Conservation (phyloP, 768 basidiomycete genomes). For the Kwoniella newhampshirensis region DNA sequence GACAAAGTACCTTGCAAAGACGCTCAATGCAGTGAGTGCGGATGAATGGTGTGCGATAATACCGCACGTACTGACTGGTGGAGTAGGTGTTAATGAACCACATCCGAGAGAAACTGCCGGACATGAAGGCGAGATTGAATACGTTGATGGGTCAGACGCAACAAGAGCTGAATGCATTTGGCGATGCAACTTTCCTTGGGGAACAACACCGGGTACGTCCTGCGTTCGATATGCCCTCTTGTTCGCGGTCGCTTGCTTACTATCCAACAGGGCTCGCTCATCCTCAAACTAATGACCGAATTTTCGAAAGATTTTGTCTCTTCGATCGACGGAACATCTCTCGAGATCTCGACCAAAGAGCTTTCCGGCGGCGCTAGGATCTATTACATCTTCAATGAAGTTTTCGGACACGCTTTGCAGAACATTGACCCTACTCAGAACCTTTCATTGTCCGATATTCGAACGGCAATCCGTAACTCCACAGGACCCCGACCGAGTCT, state of each 20-base stretch:
- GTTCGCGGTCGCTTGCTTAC: conserved; percentile 4
- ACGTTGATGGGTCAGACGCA: conserved; percentile 99
- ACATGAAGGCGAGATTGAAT: conserved; percentile 98
- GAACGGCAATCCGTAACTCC: conserved; percentile 96
- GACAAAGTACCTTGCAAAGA: conserved; percentile 90
- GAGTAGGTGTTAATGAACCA: conserved; percentile 87
- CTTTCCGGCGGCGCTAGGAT: conserved; percentile 96
- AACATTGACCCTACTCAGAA: conserved; percentile 88
- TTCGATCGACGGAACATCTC: conserved; percentile 93
- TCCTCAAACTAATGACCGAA: conserved; percentile 96
- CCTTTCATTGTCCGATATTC: conserved; percentile 89
- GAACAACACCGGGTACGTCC: conserved; percentile 67
- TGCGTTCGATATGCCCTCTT: background rate
- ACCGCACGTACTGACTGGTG: conserved; percentile 1
- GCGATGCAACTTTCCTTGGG: conserved; percentile 85
- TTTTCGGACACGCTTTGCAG: conserved; percentile 87
- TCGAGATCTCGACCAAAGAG: conserved; percentile 96
- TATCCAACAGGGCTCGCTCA: conserved; percentile 64
- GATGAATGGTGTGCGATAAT: background rate
- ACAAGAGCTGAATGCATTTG: conserved; percentile 95
- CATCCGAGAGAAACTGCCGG: conserved; percentile 96
- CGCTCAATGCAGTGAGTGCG: conserved; percentile 76
- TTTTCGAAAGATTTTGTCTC: conserved; percentile 96
- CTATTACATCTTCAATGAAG: conserved; percentile 99
- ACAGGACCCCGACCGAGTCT: conserved; percentile 94